Base-by-base conservation (phyloP, 2,329 filamentous ascomycete species). In the Aspergillus bombycis region DNA sequence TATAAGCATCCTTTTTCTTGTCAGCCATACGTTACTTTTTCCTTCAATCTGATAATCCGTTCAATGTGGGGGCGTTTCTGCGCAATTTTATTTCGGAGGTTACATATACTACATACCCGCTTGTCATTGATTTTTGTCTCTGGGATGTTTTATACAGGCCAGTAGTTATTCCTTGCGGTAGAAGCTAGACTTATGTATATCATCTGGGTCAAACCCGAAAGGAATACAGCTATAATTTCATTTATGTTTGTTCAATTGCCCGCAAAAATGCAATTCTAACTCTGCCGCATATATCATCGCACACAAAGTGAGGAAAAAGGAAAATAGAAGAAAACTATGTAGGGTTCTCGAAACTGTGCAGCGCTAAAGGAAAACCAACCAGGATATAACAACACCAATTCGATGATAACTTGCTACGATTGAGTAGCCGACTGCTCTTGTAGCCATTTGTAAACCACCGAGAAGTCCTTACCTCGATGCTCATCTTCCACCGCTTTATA, bases 401-500 rank as follows among this genome's bases (percentile, higher is more conserved):
- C 10, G 4, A 55, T 26, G 5, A 55, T 36, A 19, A 26, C 12
- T 6, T 26, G 34, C 21, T 16, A 54, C 32, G 23, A 38, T 41
- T 55, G 32, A 38, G 52, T 16, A 8, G n/a, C 60, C 21, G 77
- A 77, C 65, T 74, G 74, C 21, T 74, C 75, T 67, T 74, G 71
- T 48, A 93, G 72, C 80, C 89, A 92, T 70, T 89, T 84, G 76
- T 94, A 95, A 10, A 95, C 88, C 9, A 94, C 90, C 0, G 90
- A 93, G 77, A 95, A 95, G 74, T 95, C 92, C 63, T 89, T 86
- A 0, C 90, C 90, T 66, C 86, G 85, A 60, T 91, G 86, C 56
- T 83, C 81, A 68, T 84, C 78, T 74, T 89, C 88, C 0, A 89
- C 88, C 32, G 82, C 80, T 67, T 88, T 87, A 71, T 95, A 95